These are phyloP conservation scores for Lachnellula hyalina DNA, from an alignment of 2,329 filamentous ascomycete species.

Conservation along the genomic window DNA sequence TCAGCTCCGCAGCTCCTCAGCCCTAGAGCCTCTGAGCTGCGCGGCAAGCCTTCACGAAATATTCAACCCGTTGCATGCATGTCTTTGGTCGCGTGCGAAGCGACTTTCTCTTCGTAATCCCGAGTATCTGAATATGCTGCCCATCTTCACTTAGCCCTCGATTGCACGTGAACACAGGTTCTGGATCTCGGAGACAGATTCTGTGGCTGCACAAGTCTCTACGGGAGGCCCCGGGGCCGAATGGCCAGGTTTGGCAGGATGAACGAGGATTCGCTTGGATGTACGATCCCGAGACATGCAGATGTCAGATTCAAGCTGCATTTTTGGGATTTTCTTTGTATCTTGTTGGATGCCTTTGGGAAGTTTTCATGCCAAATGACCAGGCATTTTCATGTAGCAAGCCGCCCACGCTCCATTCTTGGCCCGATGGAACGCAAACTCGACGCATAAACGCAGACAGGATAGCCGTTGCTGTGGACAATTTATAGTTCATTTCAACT, in stretches of 20 bases:
- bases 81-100: background rate
- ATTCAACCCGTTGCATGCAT: background rate
- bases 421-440: background rate
- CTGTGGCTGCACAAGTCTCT: background rate
- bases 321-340: conserved; percentile 2
- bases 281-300: conserved; percentile 12
- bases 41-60: too few species aligned
- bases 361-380: background rate
- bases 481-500: background rate
- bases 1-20: too few species aligned
- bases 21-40: too few species aligned
- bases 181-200: background rate
- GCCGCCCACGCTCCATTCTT: background rate
- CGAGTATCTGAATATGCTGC: background rate
- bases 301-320: conserved; percentile 11
- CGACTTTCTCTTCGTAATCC: background rate
- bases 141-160: background rate
- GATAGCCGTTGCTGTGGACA: background rate
- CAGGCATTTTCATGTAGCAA: background rate
- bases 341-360: background rate
- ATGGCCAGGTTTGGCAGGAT: background rate
- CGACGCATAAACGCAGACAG: background rate
- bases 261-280: conserved; percentile 5
- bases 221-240: too few species aligned
- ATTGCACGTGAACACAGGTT: background rate